Evolutionary conservation across 306 rosid genomes (phyloP).

Genomic region (Ormosia emarginata): DNA sequence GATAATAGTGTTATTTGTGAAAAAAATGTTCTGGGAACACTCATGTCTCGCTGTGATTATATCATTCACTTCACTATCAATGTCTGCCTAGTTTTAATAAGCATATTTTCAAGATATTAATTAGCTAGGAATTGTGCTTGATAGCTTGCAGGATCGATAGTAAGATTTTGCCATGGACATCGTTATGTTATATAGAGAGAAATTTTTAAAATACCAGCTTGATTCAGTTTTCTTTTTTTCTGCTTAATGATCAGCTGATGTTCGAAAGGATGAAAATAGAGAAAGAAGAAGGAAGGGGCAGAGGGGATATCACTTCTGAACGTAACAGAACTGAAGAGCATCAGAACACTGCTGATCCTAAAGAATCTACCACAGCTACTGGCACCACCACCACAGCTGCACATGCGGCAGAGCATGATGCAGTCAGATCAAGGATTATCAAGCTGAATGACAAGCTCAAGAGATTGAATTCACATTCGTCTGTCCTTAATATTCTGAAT

Average conservation of each 20-base stretch:
- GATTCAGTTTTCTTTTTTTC: background rate
- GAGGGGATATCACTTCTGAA: slow-evolving; percentile 19
- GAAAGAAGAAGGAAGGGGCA: slow-evolving; percentile 79
- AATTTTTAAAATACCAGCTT: background rate
- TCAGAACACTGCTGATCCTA: slow-evolving; percentile 12
- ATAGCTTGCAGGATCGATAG: too few species aligned
- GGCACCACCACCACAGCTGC: background rate
- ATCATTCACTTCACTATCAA: too few species aligned
- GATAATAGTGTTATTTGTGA: too few species aligned
- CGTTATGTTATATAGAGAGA: background rate
- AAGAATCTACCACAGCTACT: background rate
- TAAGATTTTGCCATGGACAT: background rate
- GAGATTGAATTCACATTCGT: slow-evolving; percentile 60
- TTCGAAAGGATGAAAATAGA: slow-evolving; percentile 68
- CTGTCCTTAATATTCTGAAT: slow-evolving; percentile 49
- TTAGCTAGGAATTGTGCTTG: too few species aligned
- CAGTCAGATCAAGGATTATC: slow-evolving; percentile 28
- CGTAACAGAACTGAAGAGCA: background rate
- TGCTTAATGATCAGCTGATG: slow-evolving; percentile 43
- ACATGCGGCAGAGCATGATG: slow-evolving; percentile 21
- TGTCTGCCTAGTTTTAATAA: too few species aligned
- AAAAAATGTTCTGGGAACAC: too few species aligned
- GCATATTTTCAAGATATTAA: too few species aligned
- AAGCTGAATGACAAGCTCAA: slow-evolving; percentile 52
- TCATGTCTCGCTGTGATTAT: too few species aligned